Conservation (phyloP, 306 rosid genomes). For the Phaseolus lunatus region DNA sequence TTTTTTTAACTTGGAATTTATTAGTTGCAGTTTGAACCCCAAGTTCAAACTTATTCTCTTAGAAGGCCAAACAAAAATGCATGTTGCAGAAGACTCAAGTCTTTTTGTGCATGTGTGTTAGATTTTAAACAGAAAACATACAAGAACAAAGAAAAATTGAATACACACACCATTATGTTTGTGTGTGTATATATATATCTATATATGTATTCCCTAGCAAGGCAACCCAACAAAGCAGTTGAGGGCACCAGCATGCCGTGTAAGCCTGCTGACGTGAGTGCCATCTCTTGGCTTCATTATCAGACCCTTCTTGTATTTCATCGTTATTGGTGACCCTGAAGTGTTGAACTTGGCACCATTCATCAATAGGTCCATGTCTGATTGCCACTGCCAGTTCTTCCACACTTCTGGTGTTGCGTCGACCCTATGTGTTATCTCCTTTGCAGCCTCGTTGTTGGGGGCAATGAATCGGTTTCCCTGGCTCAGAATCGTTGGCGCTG, state of each 20-base stretch:
- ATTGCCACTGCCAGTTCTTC: slow-evolving; percentile 42
- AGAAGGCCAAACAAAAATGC: too few relatives aligned
- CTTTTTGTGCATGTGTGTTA: too few relatives aligned
- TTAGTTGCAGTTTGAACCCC: too few relatives aligned
- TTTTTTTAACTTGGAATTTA: too few relatives aligned
- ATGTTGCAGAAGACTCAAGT: too few relatives aligned
- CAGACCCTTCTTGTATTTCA: slow-evolving; percentile 21
- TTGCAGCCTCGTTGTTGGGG: slow-evolving; percentile 58
- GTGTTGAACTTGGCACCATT: slow-evolving; percentile 27
- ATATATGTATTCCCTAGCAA: slow-evolving; percentile 23
- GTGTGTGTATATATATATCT: too few relatives aligned
- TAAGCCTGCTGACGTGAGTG: slow-evolving; percentile 6
- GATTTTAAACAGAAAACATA: too few relatives aligned
- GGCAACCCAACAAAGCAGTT: neutral
- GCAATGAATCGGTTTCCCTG: slow-evolving; percentile 86
- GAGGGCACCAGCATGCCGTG: slow-evolving; percentile 31
- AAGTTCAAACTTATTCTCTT: too few relatives aligned
- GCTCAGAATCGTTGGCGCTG: slow-evolving; percentile 73
- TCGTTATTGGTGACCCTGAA: slow-evolving; percentile 5
- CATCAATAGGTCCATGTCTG: slow-evolving; percentile 40
- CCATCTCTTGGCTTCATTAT: slow-evolving; percentile 46
- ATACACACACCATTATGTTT: too few relatives aligned
- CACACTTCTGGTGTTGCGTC: slow-evolving; percentile 4
- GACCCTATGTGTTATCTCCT: slow-evolving; percentile 56
- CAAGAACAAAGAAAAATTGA: too few relatives aligned